These are phyloP conservation scores for Clonostachys sp. DNA, from an alignment of 2,329 filamentous ascomycete species.

Conservation along the genomic window DNA sequence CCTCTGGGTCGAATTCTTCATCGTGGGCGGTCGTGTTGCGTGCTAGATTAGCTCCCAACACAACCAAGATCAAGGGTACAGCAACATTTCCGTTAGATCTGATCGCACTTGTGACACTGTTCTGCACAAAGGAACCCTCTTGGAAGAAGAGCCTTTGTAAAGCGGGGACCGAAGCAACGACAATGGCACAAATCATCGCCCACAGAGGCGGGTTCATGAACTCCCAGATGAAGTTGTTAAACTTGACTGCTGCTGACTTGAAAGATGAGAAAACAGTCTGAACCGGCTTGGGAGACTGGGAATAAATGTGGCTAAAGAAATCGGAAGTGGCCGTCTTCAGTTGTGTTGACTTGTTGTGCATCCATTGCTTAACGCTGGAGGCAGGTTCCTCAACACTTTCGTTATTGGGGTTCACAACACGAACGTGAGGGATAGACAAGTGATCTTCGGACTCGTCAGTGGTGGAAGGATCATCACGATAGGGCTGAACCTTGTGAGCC, in stretches of 20 bases:
- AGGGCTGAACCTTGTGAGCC: conserved; percentile 3
- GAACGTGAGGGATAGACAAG: not conserved
- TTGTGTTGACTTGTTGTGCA: too few relatives aligned
- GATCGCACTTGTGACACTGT: conserved; percentile 87
- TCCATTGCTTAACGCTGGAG: too few relatives aligned
- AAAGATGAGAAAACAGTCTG: conserved; percentile 19
- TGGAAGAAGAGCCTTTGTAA: conserved; percentile 85
- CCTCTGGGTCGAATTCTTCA: conserved; percentile 62
- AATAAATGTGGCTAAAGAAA: conserved; percentile 12
- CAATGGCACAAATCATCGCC: conserved; percentile 64
- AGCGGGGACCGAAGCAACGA: conserved; percentile 76
- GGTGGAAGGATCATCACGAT: not conserved
- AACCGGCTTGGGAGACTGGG: conserved; percentile 42
- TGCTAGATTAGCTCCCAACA: conserved; percentile 90
- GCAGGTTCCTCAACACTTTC: too few relatives aligned
- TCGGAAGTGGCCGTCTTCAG: conserved; percentile 11
- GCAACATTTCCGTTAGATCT: conserved; percentile 84
- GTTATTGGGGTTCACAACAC: too few relatives aligned
- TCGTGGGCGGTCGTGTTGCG: conserved; percentile 77
- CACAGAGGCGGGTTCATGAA: conserved; percentile 95
- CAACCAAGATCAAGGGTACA: conserved; percentile 90
- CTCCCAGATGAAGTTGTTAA: conserved; percentile 66
- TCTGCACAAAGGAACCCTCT: conserved; percentile 84
- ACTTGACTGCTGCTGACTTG: conserved; percentile 16
- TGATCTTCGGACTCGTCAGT: not conserved